Base-by-base conservation (phyloP, 2,329 filamentous ascomycete species). In the Fusarium nygamai region DNA sequence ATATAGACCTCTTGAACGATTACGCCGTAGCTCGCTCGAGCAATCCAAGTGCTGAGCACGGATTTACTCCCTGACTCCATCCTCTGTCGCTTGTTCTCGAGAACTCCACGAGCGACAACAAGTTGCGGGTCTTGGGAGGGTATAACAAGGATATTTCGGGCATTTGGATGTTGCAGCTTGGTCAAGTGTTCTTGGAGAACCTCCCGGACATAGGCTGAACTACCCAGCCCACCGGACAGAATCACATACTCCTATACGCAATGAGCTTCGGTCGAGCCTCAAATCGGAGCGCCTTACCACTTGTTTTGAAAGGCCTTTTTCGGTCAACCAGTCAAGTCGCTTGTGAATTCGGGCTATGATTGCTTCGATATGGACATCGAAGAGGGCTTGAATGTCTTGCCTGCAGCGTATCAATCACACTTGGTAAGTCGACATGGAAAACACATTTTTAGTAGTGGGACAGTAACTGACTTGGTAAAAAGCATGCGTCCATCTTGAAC, bases 191-290 rank as follows among this genome's bases (percentile, higher is more conserved):
- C 76, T 53, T 86, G 80, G 6, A 87, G 79, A 22, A 79, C 77
- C 29, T 85, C 80, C n/a, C 85, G 82, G 9, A 87, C 84, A 67
- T 87, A 87, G 59, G 81, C 82, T 0, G 85, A 86, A 65, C 84
- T 86, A 11, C 85, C 85, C 4, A 87, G 78, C 0, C 85, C 85
- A 2, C 85, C 85, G 0, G 85, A 86, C 4, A 87, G 77, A 20
- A 86, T 83, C 70, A 87, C 78, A 61, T 83, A 84, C 64, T 80
- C 81, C 84, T 85, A 17, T 19, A 20, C 20, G 29, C 13, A 44
- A 20, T 73, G 22, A 73, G 29, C 11, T 22, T 39, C 20, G 17
- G 9, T 14, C 12, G 51, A 27, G n/a, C 39, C 24, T 19, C 16
- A 24, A 24, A 16, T 8, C 9, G 31, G 34, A 12, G 20, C 17